These are phyloP conservation scores for Colletotrichum filicis DNA, from an alignment of 2,329 filamentous ascomycete genomes.

Conservation along the genomic window DNA sequence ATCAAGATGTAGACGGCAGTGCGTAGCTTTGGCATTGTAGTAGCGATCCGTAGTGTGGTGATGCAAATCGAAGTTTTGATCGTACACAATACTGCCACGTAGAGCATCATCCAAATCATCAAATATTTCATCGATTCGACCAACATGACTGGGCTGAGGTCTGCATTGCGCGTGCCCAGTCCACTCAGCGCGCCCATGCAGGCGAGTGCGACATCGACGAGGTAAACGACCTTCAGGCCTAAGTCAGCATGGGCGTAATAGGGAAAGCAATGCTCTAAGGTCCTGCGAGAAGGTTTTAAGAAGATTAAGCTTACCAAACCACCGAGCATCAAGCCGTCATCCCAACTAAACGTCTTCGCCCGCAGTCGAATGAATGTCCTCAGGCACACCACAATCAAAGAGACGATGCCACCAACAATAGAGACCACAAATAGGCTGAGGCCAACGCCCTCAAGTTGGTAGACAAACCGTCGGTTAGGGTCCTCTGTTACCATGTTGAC, in stretches of 20 bases:
- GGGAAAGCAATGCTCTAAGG: too few relatives aligned
- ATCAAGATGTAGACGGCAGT: slow-evolving; percentile 37
- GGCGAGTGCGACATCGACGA: slow-evolving; percentile 36
- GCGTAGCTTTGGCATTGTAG: slow-evolving; percentile 35
- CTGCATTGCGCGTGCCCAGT: slow-evolving; percentile 37
- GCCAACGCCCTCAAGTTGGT: slow-evolving; percentile 27
- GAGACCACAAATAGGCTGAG: slow-evolving; percentile 37
- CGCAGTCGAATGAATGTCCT: slow-evolving; percentile 33
- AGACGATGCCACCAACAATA: slow-evolving; percentile 33
- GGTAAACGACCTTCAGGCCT: slow-evolving; percentile 24
- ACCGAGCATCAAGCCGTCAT: slow-evolving; percentile 36
- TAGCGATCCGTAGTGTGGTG: slow-evolving; percentile 47
- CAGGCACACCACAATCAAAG: slow-evolving; percentile 34
- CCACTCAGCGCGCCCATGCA: slow-evolving; percentile 37
- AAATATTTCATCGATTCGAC: slow-evolving; percentile 38
- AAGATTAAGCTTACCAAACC: slow-evolving; percentile 27
- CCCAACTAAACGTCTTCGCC: slow-evolving; percentile 20
- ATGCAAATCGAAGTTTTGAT: slow-evolving; percentile 48
- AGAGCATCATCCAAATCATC: slow-evolving; percentile 42
- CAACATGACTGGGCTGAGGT: slow-evolving; percentile 35
- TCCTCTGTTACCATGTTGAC: slow-evolving; percentile 31
- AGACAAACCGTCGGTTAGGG: slow-evolving; percentile 25
- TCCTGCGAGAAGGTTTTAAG: accelerated
- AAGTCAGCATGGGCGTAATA: not conserved
- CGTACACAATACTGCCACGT: slow-evolving; percentile 37